These are phyloP conservation scores for Sclerotinia nivalis DNA, from an alignment of 2,329 filamentous ascomycete species.

Conservation along the genomic window DNA sequence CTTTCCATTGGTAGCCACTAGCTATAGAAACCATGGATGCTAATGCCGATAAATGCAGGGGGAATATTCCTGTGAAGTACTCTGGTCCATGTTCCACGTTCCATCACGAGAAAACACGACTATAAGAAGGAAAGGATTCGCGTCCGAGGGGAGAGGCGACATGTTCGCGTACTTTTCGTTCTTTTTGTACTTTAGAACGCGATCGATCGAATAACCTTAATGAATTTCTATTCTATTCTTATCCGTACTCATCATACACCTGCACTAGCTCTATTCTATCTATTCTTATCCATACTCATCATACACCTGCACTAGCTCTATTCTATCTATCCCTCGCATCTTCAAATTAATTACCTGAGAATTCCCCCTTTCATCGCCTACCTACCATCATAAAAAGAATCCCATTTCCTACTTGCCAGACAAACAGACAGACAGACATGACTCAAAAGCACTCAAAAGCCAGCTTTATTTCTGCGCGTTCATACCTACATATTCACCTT, in stretches of 20 bases:
- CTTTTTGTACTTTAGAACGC: not conserved
- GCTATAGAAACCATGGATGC: not conserved
- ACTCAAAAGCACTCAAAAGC: not conserved
- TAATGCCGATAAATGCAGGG: not conserved
- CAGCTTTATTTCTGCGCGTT: not conserved
- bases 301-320: too few species aligned
- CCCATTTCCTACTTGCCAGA: too few species aligned
- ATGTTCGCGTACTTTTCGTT: conserved; percentile 9
- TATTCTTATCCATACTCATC: too few species aligned
- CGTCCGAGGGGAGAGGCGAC: not conserved
- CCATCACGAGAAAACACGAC: conserved; percentile 12
- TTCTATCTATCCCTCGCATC: not conserved
- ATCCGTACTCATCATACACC: too few species aligned
- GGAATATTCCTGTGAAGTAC: too few species aligned
- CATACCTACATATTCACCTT: not conserved
- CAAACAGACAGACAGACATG: too few species aligned
- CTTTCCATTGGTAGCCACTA: not conserved
- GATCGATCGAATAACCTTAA: not conserved
- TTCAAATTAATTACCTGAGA: not conserved
- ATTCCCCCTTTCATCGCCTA: not conserved
- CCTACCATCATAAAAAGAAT: too few species aligned
- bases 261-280: not conserved
- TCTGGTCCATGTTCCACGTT: too few species aligned
- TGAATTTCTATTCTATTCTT: not conserved
- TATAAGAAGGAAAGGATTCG: not conserved